Evolutionary conservation across 2,329 filamentous ascomycete species (phyloP), one percentile per base, ranked within the genome.

Genomic region (Microcyclospora tardicrescens): DNA sequence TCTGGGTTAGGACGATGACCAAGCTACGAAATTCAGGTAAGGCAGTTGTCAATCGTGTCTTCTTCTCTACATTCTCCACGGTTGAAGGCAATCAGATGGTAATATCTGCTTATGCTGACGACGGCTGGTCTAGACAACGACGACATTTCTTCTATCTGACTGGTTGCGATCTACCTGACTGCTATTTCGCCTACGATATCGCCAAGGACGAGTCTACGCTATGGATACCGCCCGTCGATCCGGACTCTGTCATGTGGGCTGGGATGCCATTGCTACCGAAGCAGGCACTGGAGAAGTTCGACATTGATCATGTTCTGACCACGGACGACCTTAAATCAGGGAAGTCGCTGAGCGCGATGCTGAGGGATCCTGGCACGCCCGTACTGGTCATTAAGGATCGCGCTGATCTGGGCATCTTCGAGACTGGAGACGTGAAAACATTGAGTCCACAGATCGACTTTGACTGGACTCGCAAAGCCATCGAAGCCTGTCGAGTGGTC

Each of bases 81-180:
- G 8, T 4, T 24, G 19, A 16, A 28, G 27, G 15, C 14, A 27
- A 10, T 19, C 14, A 16, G 13, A 6, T 8, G 5, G 24, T 13
- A 8, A 5, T 36, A 8, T 5, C 3, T 24, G 13, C 13, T 13
- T 8, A 24, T 28, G 28, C 35, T 41, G 35, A 28, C 30, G n/a
- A 24, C 19, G 19, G 30, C 6, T 10, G 12, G 10, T 10, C 10
- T 31, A 50, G 52, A 35, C 53, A 57, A 39, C 45, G 54, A 46
- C 81, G 91, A 41, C 83, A 78, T 61, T 98, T 98, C 66, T 95
- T 81, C 73, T 98, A 98, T 63, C 71, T 98, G 30, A 91, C 84
- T 19, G 91, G 91, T 51, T 93, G 79, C 55, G 72, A 79, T 44
- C 69, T 91, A 10, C 75, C 87, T 43, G 87, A 98, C 62, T 81